Base-by-base conservation (phyloP, 306 rosid genomes). In the Vachellia collinsii region DNA sequence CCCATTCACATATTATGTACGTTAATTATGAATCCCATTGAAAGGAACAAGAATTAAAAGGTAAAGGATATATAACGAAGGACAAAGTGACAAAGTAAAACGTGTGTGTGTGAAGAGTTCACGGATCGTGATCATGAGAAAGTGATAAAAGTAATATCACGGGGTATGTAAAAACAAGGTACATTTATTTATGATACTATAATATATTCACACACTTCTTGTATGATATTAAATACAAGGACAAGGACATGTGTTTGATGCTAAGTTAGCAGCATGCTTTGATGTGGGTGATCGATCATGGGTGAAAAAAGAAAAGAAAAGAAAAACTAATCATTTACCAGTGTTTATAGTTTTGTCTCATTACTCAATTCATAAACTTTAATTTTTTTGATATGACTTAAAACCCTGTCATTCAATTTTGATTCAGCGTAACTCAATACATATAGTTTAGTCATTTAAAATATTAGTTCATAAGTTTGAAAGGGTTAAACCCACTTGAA, bases 151-250 rank as follows among this genome's bases (percentile, higher is more conserved):
- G 14, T 10, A 51, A 19, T 20, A 72, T 73, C 82, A 83, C 86
- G 79, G 74, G 82, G 54, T 36, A 73, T 53, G 79, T 63, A 62
- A 82, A 82, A 82, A 71, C 70, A 77, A 77, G 59, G n/a, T 72
- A 70, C 51, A 43, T 54, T 66, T 36, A 36, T 56, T 29, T 29
- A 29, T 67, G 80, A 54, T 72, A 48, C 36, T 72, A 72, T 14
- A 58, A 29, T 29, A 29, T 54, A 10, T 75, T 81, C 69, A 43
- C 73, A 22, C 72, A 1, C 36, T 23, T 53, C 42, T 14, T 81
- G 64, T 43, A 42, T 53, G 59, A 74, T 51, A 50, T 50, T 9
- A 34, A 8, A 61, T 61, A 61, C 66, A 61, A 23, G 14, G 64
- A 61, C 36, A 61, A 56, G 25, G 63, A 20, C 34, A 56, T 5